phyloP scores from a whole-genome alignment of 176 grass and related monocot genomes.

The Hsuehochloa calcarea region DNA sequence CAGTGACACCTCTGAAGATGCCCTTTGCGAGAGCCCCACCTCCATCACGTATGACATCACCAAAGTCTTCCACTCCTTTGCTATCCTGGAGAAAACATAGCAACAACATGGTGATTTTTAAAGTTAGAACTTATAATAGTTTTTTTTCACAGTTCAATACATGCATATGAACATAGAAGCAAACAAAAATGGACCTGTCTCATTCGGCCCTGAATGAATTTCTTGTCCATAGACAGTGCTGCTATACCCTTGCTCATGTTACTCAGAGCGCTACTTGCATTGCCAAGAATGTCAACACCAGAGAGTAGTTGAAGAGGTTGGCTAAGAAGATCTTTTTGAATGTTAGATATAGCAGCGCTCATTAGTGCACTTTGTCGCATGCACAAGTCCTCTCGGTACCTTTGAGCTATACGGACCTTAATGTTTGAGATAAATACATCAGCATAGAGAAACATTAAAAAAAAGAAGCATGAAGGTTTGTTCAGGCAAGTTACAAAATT shows the following conservation, averaged over 20 bases:
- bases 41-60: constrained; percentile 96
- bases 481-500: not conserved
- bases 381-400: constrained; percentile 74
- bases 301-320: constrained; percentile 96
- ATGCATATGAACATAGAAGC: constrained; percentile 16
- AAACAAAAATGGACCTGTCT: constrained; percentile 57
- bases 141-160: constrained; percentile 11
- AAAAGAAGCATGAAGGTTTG: constrained; percentile 11
- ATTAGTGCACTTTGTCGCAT: constrained; percentile 94
- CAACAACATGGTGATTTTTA: not conserved
- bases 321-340: constrained; percentile 96
- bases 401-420: constrained; percentile 86
- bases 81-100: constrained; percentile 70
- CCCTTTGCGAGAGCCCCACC: constrained; percentile 96
- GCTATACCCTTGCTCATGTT: constrained; percentile 99
- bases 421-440: constrained; percentile 24
- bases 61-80: constrained; percentile 97
- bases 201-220: constrained; percentile 90
- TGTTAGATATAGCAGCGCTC: constrained; percentile 71
- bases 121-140: not conserved
- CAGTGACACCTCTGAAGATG: constrained; percentile 94
- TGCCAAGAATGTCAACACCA: constrained; percentile 98
- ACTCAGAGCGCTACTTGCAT: constrained; percentile 95
- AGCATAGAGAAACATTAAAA: constrained; percentile 5
- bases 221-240: constrained; percentile 97